phyloP scores from a whole-genome alignment of 495 filamentous ascomycete genomes.

The Annulohypoxylon moriforme region DNA sequence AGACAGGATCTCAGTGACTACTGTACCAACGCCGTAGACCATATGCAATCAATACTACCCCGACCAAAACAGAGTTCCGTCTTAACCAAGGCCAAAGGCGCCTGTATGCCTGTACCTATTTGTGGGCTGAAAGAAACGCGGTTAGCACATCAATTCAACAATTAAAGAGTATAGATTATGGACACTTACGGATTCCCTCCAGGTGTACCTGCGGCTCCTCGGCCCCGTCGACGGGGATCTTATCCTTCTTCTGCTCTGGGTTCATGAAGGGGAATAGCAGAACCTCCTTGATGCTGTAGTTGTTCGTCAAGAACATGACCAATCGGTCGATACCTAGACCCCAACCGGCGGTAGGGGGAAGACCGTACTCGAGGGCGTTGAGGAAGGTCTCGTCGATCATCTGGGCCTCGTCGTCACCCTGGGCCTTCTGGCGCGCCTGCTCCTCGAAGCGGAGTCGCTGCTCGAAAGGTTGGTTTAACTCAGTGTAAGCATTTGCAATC shows the following conservation, averaged over 20 bases:
- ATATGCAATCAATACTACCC: constrained; percentile 8
- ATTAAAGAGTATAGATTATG: background rate
- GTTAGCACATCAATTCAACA: background rate
- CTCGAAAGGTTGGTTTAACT: constrained; percentile 97
- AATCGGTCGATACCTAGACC: constrained; percentile 97
- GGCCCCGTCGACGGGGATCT: constrained; percentile 11
- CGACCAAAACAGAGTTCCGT: background rate
- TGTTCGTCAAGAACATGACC: constrained; percentile 97
- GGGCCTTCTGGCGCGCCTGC: constrained; percentile 93
- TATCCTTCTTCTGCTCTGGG: constrained; percentile 39
- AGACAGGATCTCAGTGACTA: constrained; percentile 16
- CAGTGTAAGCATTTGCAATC: constrained; percentile 95
- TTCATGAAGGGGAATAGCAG: constrained; percentile 84
- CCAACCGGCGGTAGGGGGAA: constrained; percentile 96
- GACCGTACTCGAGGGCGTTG: constrained; percentile 79
- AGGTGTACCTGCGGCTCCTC: constrained; percentile 36
- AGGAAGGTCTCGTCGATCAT: constrained; percentile 94
- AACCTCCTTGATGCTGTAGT: constrained; percentile 95
- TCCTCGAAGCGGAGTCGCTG: constrained; percentile 95
- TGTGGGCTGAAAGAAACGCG: constrained; percentile 23
- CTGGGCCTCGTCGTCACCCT: constrained; percentile 97
- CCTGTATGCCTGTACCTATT: constrained; percentile 11
- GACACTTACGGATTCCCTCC: constrained; percentile 38
- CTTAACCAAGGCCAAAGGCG: background rate
- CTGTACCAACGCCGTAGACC: constrained; percentile 32